Evolutionary conservation across 345 rosid genomes (phyloP), one percentile per base, ranked within the genome.

Genomic region (Isatis tinctoria): DNA sequence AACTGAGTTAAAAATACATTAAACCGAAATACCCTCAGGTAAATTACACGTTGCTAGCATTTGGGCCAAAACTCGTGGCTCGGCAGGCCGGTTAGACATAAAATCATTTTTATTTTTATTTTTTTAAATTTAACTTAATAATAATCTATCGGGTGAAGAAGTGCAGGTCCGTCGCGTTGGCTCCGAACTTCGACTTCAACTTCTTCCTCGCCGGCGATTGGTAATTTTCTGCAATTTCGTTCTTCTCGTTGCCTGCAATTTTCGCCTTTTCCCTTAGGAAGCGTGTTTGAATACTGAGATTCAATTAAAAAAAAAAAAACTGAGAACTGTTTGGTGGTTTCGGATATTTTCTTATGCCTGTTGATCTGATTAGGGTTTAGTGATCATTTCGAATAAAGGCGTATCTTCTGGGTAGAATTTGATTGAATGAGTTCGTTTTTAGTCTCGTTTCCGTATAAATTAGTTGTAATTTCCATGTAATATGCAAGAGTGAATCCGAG

Each of bases 281-380:
- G 30, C 58, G 4, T 26, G 8, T 41, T 26, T 18, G 58, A 36
- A 27, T 26, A 36, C 28, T 32, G 27, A 0, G 44, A 62, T 17
- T 41, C 26, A 43, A 40, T 36, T 1, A 35, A 43, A 53, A 10
- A 10, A 2, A 35, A 43, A 53, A 10, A 10, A 16, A 13, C 11
- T 44, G 53, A 70, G 27, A 28, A 45, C 5, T 54, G 20, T 54
- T 57, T 45, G 37, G 47, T 20, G 35, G 69, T 65, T 40, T 69
- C 12, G 24, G 41, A 47, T 58, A 37, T 37, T 37, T 67, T 17
- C 44, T 74, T 57, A 45, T 59, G 20, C 37, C 32, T 30, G n/a
- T 39, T 67, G 37, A 26, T 60, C 11, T 77, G 22, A 3, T 60
- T 78, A 78, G 81, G 77, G 81, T 72, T 77, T 77, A 16, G 30